Percentiles rank a stretch among this genome's conserved stretches.
Evolutionary conservation across 305 asterid genomes (phyloP).

Genomic region (Nicotiana rustica): DNA sequence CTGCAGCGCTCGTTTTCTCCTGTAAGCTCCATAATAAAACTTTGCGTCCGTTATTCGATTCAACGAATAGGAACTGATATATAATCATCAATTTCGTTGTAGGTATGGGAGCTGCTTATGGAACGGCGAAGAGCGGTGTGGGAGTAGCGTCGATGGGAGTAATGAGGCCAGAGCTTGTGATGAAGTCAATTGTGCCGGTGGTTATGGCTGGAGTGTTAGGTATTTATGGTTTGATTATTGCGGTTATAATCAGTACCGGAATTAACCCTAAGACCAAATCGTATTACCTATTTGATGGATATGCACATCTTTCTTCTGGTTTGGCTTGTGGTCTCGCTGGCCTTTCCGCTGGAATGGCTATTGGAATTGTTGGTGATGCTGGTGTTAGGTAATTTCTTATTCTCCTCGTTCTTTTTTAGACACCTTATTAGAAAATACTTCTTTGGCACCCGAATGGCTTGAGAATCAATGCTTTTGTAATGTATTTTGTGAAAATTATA

Average conservation of each 20-base stretch:
- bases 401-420: neutral
- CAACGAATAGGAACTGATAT: neutral
- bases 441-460: neutral
- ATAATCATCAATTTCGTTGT: neutral
- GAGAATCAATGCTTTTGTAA: neutral
- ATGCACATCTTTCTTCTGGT: slow-evolving; percentile 53
- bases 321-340: slow-evolving; percentile 58
- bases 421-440: neutral
- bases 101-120: slow-evolving; percentile 60
- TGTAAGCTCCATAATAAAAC: slow-evolving; percentile 34
- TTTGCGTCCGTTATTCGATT: neutral
- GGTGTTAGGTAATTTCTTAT: slow-evolving; percentile 45
- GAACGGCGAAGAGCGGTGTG: slow-evolving; percentile 55
- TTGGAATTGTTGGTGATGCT: slow-evolving; percentile 53
- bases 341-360: slow-evolving; percentile 58
- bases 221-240: slow-evolving; percentile 54
- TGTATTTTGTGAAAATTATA: neutral
- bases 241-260: slow-evolving; percentile 53
- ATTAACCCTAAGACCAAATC: slow-evolving; percentile 53
- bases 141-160: slow-evolving; percentile 59
- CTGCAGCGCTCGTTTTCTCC: slow-evolving; percentile 57
- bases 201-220: slow-evolving; percentile 60
- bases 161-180: slow-evolving; percentile 57
- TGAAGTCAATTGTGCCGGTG: slow-evolving; percentile 54
- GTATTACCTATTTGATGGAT: slow-evolving; percentile 49